Conservation (phyloP, 305 asterid species). For the Plantago lanceolata region DNA sequence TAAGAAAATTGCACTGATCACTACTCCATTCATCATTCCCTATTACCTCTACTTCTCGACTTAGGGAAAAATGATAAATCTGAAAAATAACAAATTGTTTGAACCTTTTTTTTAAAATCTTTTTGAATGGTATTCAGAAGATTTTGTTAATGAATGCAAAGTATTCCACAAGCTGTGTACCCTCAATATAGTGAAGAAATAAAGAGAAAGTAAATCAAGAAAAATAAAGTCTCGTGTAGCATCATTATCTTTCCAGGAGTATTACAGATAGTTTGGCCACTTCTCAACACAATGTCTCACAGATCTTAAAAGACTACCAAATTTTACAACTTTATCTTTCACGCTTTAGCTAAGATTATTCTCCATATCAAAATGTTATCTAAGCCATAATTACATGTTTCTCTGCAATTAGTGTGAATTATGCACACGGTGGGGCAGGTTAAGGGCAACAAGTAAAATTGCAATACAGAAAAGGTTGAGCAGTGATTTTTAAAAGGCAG, state of each 20-base stretch:
- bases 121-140: neutral
- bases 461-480: neutral
- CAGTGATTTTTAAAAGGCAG: constrained; percentile 21
- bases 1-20: neutral
- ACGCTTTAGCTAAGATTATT: neutral
- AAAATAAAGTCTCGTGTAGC: neutral
- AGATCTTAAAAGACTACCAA: neutral
- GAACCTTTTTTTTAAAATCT: no score
- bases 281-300: neutral
- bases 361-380: neutral
- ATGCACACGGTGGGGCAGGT: neutral
- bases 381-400: no score
- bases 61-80: neutral
- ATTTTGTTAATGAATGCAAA: no score
- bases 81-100: neutral
- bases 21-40: neutral
- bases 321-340: neutral
- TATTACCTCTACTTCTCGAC: neutral
- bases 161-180: neutral
- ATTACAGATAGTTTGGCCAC: neutral
- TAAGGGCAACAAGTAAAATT: neutral
- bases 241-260: neutral
- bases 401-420: neutral
- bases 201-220: neutral
- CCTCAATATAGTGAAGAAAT: neutral